Percentiles rank a stretch among this genome's conserved stretches.
These are phyloP conservation scores for Balakata baccata DNA, from an alignment of 345 rosid genomes.

Conservation along the genomic window DNA sequence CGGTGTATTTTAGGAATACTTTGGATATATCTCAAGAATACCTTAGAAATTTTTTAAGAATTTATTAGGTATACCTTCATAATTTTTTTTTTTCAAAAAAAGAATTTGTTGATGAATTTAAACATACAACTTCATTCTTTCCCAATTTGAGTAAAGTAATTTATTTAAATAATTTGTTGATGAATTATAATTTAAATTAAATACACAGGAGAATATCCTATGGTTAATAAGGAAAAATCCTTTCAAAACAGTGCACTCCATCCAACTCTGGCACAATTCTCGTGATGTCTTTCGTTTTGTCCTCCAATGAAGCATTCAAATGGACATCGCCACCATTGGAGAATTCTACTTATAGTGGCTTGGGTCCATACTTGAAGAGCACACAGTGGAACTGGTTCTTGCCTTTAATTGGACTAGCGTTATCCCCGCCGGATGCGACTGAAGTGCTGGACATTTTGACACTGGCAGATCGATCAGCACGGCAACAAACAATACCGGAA, in stretches of 20 bases:
- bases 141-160: too few relatives aligned
- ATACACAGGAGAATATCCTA: too few relatives aligned
- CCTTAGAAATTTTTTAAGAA: too few relatives aligned
- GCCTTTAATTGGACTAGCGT: constrained; percentile 62
- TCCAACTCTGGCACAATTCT: constrained; percentile 86
- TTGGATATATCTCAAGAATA: too few relatives aligned
- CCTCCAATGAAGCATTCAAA: background rate
- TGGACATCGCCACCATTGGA: background rate
- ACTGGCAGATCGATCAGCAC: constrained; percentile 41
- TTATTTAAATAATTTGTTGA: too few relatives aligned
- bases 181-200: too few relatives aligned
- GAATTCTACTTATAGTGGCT: constrained; percentile 25
- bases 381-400: constrained; percentile 92
- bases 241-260: constrained; percentile 77
- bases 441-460: constrained; percentile 37
- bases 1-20: too few relatives aligned
- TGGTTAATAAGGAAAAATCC: constrained; percentile 47
- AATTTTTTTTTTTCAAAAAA: too few relatives aligned
- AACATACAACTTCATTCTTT: too few relatives aligned
- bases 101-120: too few relatives aligned
- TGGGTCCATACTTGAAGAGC: constrained; percentile 87
- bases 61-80: too few relatives aligned
- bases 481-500: constrained; percentile 74
- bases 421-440: constrained; percentile 27
- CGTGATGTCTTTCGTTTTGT: too few relatives aligned